Evolutionary conservation across 1,284 basidiomycete genomes (phyloP).

Genomic region (Lentinula novae-zelandiae): DNA sequence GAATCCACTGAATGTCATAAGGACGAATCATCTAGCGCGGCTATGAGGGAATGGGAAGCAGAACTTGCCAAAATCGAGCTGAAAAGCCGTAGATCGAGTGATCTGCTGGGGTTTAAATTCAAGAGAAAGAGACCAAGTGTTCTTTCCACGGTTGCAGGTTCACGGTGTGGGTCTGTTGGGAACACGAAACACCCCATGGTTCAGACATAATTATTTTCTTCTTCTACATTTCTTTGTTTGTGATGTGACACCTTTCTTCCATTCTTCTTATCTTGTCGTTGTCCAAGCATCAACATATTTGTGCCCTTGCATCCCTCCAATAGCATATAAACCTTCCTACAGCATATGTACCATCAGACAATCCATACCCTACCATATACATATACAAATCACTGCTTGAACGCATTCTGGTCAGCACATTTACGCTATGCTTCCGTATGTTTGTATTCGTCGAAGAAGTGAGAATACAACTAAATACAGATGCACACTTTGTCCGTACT

Average conservation of each 20-base stretch:
- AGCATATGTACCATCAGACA: slow-evolving; percentile 1
- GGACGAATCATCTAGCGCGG: slow-evolving; percentile 15
- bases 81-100: slow-evolving; percentile 56
- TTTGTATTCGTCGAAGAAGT: not conserved
- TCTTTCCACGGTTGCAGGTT: not conserved
- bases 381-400: not conserved
- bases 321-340: not conserved
- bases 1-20: not conserved
- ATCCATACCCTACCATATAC: not conserved
- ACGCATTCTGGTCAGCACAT: not conserved
- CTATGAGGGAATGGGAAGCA: slow-evolving; percentile 70
- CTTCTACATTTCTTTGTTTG: not conserved
- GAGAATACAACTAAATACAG: too few relatives aligned
- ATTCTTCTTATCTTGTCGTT: not conserved
- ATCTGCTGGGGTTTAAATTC: slow-evolving; percentile 53
- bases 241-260: not conserved
- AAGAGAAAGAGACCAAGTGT: slow-evolving; percentile 37
- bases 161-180: not conserved
- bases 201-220: not conserved
- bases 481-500: too few relatives aligned
- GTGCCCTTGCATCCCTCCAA: not conserved
- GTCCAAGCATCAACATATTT: not conserved
- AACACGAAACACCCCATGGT: not conserved
- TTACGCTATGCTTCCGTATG: not conserved
- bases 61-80: slow-evolving; percentile 70